Evolutionary conservation across 495 filamentous ascomycete species (phyloP), one percentile per base, ranked within the genome.

Genomic region (Hypoxylon intermedium): DNA sequence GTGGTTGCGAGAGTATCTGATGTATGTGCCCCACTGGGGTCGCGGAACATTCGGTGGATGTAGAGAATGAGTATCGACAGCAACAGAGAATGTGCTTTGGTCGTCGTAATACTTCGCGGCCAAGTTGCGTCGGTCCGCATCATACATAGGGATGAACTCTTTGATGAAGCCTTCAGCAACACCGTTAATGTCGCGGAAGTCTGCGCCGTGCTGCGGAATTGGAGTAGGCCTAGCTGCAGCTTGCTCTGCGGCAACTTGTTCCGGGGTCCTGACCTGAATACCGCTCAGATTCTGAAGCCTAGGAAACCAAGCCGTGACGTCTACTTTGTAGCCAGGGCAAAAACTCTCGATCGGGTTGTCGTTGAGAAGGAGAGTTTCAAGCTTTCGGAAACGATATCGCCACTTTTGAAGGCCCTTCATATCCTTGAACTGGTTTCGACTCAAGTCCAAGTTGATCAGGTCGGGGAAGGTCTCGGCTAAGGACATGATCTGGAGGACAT

Each of bases 241-340:
- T 19, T 78, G 73, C 20, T 77, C 77, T 28, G 75, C 74, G n/a
- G 78, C 76, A 19, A 88, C 70, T 60, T 93, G 83, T 55, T 90
- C 85, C 0, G 83, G 79, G 0, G 88, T 88, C 34, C 91, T 83
- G 19, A 93, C 85, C 65, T 87, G 81, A 7, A 83, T 74, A 45
- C 84, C 84, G 68, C 93, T 91, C 53, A 97, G 73, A 28, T 83
- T 82, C 42, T 83, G 83, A 6, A 98, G 79, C 30, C 79, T 84
- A 2, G 92, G 92, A 68, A 88, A 98, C 86, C 92, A 92, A 48
- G 85, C 83, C 20, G 89, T 74, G 63, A 96, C 76, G n/a, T 92
- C 88, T 15, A 83, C 72, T 53, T 83, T 82, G 72, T 88, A 90
- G 23, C 77, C 79, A 2, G 86, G 80, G 28, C 83, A 78, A 16